Evolutionary conservation across 2,329 filamentous ascomycete species (phyloP).

Genomic region (Leptographium procerum): DNA sequence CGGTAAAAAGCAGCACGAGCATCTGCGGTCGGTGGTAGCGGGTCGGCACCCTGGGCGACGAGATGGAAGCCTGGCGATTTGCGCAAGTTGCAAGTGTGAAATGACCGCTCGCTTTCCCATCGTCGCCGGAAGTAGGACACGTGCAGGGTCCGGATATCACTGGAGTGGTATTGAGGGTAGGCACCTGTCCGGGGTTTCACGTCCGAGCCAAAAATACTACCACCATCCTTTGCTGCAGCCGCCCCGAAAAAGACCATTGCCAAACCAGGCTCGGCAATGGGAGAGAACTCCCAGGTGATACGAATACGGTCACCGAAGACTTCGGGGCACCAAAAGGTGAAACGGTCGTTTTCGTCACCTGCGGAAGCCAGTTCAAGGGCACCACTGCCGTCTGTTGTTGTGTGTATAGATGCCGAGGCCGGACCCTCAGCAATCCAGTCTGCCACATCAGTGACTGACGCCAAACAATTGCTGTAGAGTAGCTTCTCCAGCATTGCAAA

Average conservation of each 20-base stretch:
- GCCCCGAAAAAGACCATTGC: conserved; percentile 1
- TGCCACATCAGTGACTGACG: background rate
- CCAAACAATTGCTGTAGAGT: background rate
- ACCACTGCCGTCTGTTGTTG: background rate
- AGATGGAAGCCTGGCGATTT: conserved; percentile 2
- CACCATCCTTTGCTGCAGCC: background rate
- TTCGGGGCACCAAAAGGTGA: background rate
- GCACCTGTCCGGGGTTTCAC: background rate
- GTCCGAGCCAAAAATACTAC: background rate
- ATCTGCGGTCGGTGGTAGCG: background rate
- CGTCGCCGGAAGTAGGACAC: conserved; percentile 3
- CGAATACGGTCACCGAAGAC: conserved; percentile 1
- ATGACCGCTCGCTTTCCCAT: background rate
- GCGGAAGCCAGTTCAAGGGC: background rate
- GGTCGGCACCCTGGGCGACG: conserved; percentile 1
- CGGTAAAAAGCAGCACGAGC: background rate
- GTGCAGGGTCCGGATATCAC: conserved; percentile 1
- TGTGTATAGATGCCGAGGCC: background rate
- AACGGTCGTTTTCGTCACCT: background rate
- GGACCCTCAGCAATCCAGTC: conserved; percentile 3
- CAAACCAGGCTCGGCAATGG: background rate
- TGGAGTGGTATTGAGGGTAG: conserved; percentile 2
- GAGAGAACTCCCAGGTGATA: conserved; percentile 1
- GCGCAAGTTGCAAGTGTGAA: conserved; percentile 2
- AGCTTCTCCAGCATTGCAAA: background rate